These are phyloP conservation scores for Epicoccum sorghinum DNA, from an alignment of 2,329 filamentous ascomycete species.

Conservation along the genomic window DNA sequence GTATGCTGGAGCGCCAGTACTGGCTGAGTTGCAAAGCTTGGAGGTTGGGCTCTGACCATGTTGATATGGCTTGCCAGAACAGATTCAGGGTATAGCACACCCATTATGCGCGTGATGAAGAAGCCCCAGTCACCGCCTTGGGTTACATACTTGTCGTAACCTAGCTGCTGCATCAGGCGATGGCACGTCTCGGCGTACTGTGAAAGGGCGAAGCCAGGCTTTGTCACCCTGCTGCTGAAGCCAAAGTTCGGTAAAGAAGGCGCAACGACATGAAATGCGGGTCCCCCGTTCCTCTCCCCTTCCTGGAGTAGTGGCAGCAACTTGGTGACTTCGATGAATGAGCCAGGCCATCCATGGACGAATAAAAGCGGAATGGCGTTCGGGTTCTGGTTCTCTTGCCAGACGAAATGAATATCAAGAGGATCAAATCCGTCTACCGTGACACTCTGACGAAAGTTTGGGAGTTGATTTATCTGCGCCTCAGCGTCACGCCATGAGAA, in stretches of 20 bases:
- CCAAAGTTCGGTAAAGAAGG: constrained; percentile 63
- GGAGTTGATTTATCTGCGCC: constrained; percentile 63
- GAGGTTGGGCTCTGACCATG: constrained; percentile 55
- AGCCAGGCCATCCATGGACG: constrained; percentile 74
- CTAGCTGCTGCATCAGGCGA: constrained; percentile 71
- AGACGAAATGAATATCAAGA: constrained; percentile 69
- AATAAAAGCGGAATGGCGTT: constrained; percentile 70
- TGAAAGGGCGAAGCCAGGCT: constrained; percentile 63
- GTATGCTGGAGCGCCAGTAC: constrained; percentile 63
- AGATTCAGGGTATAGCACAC: constrained; percentile 62
- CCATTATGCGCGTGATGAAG: constrained; percentile 67
- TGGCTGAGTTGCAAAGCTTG: constrained; percentile 56
- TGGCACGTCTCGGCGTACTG: constrained; percentile 70
- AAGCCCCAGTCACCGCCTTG: constrained; percentile 76
- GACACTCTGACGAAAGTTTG: constrained; percentile 63
- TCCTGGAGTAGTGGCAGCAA: constrained; percentile 57
- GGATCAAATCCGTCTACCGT: constrained; percentile 64
- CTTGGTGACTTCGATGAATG: constrained; percentile 70
- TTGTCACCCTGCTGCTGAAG: constrained; percentile 57
- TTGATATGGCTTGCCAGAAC: constrained; percentile 69
- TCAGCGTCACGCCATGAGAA: constrained; percentile 69
- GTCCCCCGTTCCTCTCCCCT: constrained; percentile 42
- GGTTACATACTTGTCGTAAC: constrained; percentile 63
- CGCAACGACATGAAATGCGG: constrained; percentile 60
- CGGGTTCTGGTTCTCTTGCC: constrained; percentile 58